Evolutionary conservation across 208 protist genomes (phyloP).

Genomic region (Trypanosomatidae sp.): DNA sequence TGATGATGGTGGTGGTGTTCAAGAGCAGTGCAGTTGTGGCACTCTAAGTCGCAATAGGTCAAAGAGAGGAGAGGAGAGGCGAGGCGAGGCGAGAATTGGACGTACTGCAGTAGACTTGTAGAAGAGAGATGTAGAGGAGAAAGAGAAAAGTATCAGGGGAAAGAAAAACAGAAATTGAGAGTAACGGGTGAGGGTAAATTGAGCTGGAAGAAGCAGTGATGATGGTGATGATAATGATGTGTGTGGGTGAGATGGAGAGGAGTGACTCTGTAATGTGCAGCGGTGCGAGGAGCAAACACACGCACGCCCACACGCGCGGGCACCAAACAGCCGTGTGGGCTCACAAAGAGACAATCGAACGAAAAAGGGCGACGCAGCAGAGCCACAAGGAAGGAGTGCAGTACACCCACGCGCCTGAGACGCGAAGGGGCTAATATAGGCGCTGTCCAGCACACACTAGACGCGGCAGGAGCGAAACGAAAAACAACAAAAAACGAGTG

Average conservation of each 20-base stretch:
- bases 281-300: background rate
- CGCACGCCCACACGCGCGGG: background rate
- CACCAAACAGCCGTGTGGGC: background rate
- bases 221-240: background rate
- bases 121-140: background rate
- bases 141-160: background rate
- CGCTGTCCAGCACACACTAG: no score
- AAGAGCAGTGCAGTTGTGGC: background rate
- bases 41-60: background rate
- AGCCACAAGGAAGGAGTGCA: no score
- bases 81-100: no score
- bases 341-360: no score
- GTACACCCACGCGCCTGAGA: no score
- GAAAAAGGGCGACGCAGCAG: background rate
- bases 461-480: background rate
- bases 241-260: background rate
- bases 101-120: no score
- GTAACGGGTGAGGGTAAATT: background rate
- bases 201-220: background rate
- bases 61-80: no score
- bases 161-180: background rate
- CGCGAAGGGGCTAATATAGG: no score
- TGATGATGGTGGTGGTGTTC: background rate
- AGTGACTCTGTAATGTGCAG: background rate
- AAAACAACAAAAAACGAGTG: background rate